These are phyloP conservation scores for Aspergillus persii DNA, from an alignment of 2,329 filamentous ascomycete species.

Conservation along the genomic window DNA sequence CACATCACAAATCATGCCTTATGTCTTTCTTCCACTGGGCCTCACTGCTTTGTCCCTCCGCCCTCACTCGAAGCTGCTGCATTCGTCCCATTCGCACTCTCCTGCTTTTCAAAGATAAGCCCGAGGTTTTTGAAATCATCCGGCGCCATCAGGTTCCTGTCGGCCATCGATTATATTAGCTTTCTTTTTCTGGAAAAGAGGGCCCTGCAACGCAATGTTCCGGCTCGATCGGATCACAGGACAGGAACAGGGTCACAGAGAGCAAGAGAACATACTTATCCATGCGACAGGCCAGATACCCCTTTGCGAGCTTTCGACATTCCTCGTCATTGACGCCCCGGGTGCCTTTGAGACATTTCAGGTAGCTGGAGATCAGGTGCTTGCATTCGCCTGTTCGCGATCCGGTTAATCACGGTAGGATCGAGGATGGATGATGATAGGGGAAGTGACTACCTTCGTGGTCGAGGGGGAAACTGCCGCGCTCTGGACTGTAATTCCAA, in stretches of 20 bases:
- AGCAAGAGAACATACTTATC: conserved; percentile 64
- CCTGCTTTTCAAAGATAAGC: conserved; percentile 57
- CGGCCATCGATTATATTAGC: background rate
- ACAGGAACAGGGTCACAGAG: background rate
- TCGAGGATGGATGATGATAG: background rate
- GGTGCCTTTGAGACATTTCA: conserved; percentile 80
- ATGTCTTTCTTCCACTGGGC: background rate
- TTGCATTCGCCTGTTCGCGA: conserved; percentile 73
- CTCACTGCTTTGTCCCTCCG: conserved; percentile 10
- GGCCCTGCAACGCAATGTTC: background rate
- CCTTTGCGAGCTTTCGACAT: conserved; percentile 82
- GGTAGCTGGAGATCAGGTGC: conserved; percentile 77
- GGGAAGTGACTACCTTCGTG: conserved; percentile 64
- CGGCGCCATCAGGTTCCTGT: conserved; percentile 88
- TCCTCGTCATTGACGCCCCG: conserved; percentile 81
- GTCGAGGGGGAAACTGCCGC: conserved; percentile 94
- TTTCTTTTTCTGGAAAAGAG: background rate
- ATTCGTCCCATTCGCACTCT: conserved; percentile 7
- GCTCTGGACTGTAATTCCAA: conserved; percentile 65
- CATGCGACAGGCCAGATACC: conserved; percentile 90
- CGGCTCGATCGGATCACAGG: background rate
- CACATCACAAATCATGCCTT: background rate
- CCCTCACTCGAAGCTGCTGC: background rate
- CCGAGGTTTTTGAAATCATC: conserved; percentile 95
- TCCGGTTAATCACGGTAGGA: background rate